Conservation (phyloP, 257 asterid species). For the Buddleja alternifolia region DNA sequence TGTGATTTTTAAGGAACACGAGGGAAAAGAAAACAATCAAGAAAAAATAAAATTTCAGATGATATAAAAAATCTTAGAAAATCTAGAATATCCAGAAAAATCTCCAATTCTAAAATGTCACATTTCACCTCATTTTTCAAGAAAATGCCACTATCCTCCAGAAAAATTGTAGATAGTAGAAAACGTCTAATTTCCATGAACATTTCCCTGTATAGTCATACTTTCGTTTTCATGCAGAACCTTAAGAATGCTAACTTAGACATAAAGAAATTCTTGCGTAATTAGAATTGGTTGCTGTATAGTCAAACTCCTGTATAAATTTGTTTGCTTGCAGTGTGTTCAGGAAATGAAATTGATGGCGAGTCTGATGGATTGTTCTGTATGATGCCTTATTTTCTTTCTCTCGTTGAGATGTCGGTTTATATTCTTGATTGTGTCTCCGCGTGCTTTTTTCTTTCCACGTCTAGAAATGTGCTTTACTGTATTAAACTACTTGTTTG, state of each 20-base stretch:
- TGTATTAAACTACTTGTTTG: neutral
- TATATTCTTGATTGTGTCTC: constrained; percentile 19
- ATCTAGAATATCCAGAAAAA: neutral
- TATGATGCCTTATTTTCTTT: constrained; percentile 20
- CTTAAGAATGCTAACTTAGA: neutral
- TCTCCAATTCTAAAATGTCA: neutral
- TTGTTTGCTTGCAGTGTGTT: constrained; percentile 40
- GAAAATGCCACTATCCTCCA: neutral
- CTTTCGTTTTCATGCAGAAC: neutral
- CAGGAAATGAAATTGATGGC: constrained; percentile 30
- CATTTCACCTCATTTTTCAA: neutral
- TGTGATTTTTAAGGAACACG: neutral
- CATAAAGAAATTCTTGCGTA: neutral
- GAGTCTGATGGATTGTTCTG: constrained; percentile 18
- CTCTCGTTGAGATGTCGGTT: constrained; percentile 10
- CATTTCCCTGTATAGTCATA: neutral
- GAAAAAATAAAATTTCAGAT: neutral
- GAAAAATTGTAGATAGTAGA: neutral
- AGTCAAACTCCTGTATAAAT: too few species aligned
- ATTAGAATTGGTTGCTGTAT: constrained; percentile 23
- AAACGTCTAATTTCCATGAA: neutral
- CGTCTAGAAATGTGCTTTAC: constrained; percentile 7
- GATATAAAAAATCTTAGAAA: neutral
- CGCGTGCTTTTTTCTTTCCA: constrained; percentile 2
- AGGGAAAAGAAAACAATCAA: neutral